Percentiles rank a stretch among this genome's conserved stretches.
These are phyloP conservation scores for Torulaspora globosa DNA, from an alignment of 1,139 yeast genomes.

Conservation along the genomic window DNA sequence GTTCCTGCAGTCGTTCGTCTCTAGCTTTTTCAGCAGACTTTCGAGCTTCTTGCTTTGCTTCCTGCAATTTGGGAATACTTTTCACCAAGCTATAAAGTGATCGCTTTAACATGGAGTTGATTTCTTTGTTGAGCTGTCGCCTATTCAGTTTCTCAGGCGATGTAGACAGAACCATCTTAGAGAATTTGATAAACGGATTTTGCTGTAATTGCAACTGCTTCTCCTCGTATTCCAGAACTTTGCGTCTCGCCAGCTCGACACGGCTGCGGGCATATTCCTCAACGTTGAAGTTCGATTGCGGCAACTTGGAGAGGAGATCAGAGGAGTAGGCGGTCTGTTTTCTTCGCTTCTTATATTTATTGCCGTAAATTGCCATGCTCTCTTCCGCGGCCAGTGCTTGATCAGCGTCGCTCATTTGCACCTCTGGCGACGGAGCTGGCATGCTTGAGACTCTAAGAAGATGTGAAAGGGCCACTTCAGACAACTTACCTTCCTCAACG, in stretches of 20 bases:
- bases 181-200: conserved; percentile 30
- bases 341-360: conserved; percentile 9
- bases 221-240: conserved; percentile 34
- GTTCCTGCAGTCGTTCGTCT: conserved; percentile 14
- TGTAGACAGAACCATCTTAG: conserved; percentile 19
- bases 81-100: conserved; percentile 16
- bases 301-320: conserved; percentile 19
- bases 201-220: conserved; percentile 28
- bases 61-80: conserved; percentile 15
- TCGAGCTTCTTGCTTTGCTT: conserved; percentile 15
- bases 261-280: conserved; percentile 53
- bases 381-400: conserved; percentile 19
- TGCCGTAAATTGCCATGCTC: conserved; percentile 20
- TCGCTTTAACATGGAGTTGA: conserved; percentile 13
- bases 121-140: conserved; percentile 15
- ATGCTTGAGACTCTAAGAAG: conserved; percentile 40
- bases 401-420: conserved; percentile 4
- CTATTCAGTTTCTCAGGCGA: conserved; percentile 14
- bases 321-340: conserved; percentile 7
- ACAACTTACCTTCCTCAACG: conserved; percentile 74
- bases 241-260: conserved; percentile 33
- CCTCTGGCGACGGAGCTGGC: conserved; percentile 4
- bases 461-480: conserved; percentile 69
- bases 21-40: conserved; percentile 19
- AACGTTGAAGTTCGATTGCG: conserved; percentile 47